These are phyloP conservation scores for Martiniozyma asiatica DNA, from an alignment of 1,139 yeast genomes.

Conservation along the genomic window DNA sequence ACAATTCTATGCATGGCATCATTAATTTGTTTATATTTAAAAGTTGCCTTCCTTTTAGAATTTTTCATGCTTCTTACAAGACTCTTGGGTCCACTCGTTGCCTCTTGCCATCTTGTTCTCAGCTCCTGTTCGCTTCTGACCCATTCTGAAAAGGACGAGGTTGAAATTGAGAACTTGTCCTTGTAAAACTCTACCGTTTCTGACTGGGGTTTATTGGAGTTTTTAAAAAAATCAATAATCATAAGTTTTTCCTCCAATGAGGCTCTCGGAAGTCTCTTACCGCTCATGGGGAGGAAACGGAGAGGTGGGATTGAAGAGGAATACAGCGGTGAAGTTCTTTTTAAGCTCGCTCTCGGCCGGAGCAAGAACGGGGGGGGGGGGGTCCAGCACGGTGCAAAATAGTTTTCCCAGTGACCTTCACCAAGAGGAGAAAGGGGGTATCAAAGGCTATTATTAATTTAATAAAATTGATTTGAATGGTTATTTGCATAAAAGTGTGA, in stretches of 20 bases:
- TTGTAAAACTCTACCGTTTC: slow-evolving; percentile 44
- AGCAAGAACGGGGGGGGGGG: no score
- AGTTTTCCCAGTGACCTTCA: no score
- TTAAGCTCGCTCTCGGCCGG: no score
- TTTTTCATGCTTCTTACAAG: slow-evolving; percentile 28
- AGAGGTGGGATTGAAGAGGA: no score
- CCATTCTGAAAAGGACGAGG: slow-evolving; percentile 52
- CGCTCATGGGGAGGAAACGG: no score
- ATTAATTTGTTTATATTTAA: slow-evolving; percentile 46
- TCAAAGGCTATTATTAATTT: no score
- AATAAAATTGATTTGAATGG: no score
- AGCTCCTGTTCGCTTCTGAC: slow-evolving; percentile 39
- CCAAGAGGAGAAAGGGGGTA: no score
- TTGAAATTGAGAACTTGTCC: slow-evolving; percentile 38
- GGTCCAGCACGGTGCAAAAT: no score
- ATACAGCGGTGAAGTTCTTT: no score
- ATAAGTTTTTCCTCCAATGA: slow-evolving; percentile 46
- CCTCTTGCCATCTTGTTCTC: slow-evolving; percentile 27
- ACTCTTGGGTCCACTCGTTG: slow-evolving; percentile 12
- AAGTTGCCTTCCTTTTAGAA: slow-evolving; percentile 36
- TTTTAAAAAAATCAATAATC: slow-evolving; percentile 40
- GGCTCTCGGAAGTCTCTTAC: slow-evolving; percentile 38
- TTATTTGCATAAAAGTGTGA: no score
- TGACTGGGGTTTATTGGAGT: slow-evolving; percentile 40
- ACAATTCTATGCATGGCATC: slow-evolving; percentile 46